Evolutionary conservation across 2,329 filamentous ascomycete species (phyloP).

Genomic region (Bipolaris sorokiniana): DNA sequence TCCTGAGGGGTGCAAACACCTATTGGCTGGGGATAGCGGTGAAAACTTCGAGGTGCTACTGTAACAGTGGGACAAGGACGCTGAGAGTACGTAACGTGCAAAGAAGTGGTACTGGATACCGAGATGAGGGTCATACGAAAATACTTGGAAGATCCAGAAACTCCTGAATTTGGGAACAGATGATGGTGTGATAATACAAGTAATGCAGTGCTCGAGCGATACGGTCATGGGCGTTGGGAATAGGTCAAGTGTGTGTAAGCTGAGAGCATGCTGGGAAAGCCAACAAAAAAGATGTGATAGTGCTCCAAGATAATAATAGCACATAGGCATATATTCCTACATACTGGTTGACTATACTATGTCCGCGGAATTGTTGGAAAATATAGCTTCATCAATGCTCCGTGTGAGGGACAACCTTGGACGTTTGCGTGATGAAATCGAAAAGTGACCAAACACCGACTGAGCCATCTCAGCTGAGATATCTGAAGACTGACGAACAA

Average conservation of each 20-base stretch:
- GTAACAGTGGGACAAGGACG: slow-evolving; percentile 23
- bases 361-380: too few relatives aligned
- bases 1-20: neutral
- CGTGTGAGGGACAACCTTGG: neutral
- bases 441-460: neutral
- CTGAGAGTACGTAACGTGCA: slow-evolving; percentile 4
- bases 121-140: slow-evolving; percentile 6
- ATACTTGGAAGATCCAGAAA: neutral
- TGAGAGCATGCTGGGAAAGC: neutral
- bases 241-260: neutral
- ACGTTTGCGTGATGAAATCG: neutral
- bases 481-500: neutral
- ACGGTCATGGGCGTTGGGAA: neutral
- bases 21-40: slow-evolving; percentile 19
- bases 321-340: too few relatives aligned
- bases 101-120: slow-evolving; percentile 7
- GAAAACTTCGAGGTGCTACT: slow-evolving; percentile 17
- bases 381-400: neutral
- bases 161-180: neutral
- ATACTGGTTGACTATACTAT: too few relatives aligned
- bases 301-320: too few relatives aligned
- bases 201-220: slow-evolving; percentile 1
- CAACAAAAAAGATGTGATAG: neutral
- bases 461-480: neutral
- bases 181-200: neutral